These are phyloP conservation scores for Stagonosporopsis chrysanthemi DNA, from an alignment of 2,329 filamentous ascomycete species.

Conservation along the genomic window DNA sequence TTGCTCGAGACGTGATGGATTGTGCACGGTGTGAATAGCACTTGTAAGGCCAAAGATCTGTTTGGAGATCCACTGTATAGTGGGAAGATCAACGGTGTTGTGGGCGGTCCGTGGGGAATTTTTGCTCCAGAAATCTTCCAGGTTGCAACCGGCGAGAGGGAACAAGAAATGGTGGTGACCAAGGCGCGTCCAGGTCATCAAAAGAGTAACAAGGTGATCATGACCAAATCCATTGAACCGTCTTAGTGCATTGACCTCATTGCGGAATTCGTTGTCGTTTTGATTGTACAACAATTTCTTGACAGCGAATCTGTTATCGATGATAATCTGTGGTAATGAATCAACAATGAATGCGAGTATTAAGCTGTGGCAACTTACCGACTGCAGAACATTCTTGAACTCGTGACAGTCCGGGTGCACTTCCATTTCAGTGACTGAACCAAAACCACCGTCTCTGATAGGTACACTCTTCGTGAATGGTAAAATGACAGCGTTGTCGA, in stretches of 20 bases:
- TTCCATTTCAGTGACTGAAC: background rate
- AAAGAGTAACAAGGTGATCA: slow-evolving; percentile 23
- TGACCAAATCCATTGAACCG: slow-evolving; percentile 20
- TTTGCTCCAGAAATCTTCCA: slow-evolving; percentile 16
- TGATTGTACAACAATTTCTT: background rate
- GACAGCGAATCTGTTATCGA: background rate
- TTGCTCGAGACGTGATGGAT: background rate
- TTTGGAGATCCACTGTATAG: slow-evolving; percentile 17
- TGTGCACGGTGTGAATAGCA: slow-evolving; percentile 21
- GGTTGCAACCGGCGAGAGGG: slow-evolving; percentile 19
- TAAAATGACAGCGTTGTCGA: background rate
- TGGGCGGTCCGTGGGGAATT: background rate
- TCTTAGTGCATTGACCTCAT: slow-evolving; percentile 9
- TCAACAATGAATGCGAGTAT: too few relatives aligned
- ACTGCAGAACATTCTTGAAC: background rate
- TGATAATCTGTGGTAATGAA: background rate
- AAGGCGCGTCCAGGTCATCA: slow-evolving; percentile 20
- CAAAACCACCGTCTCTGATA: background rate
- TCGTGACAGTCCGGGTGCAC: background rate
- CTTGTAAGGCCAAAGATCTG: slow-evolving; percentile 20
- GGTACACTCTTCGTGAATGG: background rate
- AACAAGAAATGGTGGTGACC: slow-evolving; percentile 16
- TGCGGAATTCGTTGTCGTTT: background rate
- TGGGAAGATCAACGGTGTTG: background rate
- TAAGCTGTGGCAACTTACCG: background rate